Percentiles rank a stretch among this genome's conserved stretches.
Conservation (phyloP, 371 early-diverging fungal genomes). For the Saksenaea oblongispora region DNA sequence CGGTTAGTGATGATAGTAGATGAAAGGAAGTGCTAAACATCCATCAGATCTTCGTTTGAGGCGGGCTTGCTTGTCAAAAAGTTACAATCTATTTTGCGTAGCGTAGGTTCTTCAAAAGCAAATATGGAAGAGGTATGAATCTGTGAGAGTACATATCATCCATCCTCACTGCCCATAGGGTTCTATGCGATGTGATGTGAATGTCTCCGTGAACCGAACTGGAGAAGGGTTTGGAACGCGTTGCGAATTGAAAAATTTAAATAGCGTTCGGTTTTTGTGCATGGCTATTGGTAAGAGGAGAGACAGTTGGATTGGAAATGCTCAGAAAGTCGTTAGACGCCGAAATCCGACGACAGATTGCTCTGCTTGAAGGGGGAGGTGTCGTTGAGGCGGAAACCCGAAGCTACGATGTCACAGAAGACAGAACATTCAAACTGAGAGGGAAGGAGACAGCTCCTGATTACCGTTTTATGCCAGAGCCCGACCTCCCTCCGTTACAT, state of each 20-base stretch:
- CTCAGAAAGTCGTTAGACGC: slow-evolving; percentile 53
- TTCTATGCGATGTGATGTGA: slow-evolving; percentile 90
- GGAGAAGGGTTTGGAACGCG: slow-evolving; percentile 68
- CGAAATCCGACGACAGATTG: slow-evolving; percentile 78
- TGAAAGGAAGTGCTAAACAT: background rate
- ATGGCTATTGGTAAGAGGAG: slow-evolving; percentile 63
- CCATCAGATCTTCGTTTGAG: slow-evolving; percentile 65
- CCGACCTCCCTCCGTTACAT: slow-evolving; percentile 75
- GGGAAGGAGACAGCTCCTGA: slow-evolving; percentile 85
- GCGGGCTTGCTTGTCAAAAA: slow-evolving; percentile 79
- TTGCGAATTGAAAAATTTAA: slow-evolving; percentile 90
- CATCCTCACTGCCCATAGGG: slow-evolving; percentile 47
- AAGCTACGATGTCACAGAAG: slow-evolving; percentile 68
- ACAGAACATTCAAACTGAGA: slow-evolving; percentile 68
- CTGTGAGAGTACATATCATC: background rate
- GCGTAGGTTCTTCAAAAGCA: slow-evolving; percentile 73
- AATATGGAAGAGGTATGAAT: slow-evolving; percentile 80
- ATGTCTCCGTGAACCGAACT: slow-evolving; percentile 75
- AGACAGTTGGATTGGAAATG: background rate
- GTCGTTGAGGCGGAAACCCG: slow-evolving; percentile 74
- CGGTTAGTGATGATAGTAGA: slow-evolving; percentile 25
- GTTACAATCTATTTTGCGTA: slow-evolving; percentile 71
- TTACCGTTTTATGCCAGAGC: slow-evolving; percentile 93
- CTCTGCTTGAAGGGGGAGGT: slow-evolving; percentile 53
- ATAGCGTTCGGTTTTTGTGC: slow-evolving; percentile 73